A percentile compares a stretch with the other conserved stretches of the same genome.
Conservation (phyloP, 305 asterid species). For the Rubia peregrina region DNA sequence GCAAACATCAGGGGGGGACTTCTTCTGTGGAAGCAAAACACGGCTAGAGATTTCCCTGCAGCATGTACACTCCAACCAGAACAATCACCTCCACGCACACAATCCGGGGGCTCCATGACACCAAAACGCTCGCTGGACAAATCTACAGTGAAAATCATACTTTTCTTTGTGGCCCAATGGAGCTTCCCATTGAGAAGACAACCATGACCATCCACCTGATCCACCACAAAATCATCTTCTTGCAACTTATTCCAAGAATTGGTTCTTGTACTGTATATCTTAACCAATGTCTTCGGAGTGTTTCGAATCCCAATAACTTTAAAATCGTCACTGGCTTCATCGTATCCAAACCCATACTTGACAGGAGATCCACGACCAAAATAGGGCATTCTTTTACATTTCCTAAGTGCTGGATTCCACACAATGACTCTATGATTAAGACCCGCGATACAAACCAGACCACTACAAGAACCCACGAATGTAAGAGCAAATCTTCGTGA, state of each 20-base stretch:
- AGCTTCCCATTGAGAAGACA: neutral
- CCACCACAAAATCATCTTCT: neutral
- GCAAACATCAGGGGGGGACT: neutral
- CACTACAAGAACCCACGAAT: neutral
- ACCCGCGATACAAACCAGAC: neutral
- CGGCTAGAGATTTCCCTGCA: neutral
- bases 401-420: neutral
- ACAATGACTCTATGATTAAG: neutral
- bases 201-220: neutral
- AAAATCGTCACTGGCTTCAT: neutral
- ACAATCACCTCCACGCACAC: neutral
- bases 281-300: neutral
- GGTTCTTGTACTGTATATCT: constrained; percentile 1
- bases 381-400: neutral
- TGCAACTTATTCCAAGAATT: neutral
- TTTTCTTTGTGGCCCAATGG: neutral
- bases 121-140: neutral
- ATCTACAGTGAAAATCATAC: neutral
- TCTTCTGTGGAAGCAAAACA: neutral
- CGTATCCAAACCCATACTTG: neutral
- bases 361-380: neutral
- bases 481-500: neutral
- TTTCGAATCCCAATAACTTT: neutral
- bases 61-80: neutral
- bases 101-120: neutral